Evolutionary conservation across 1,139 yeast genomes (phyloP), one percentile per base, ranked within the genome.

Genomic region (Scheffersomyces segobiensis): DNA sequence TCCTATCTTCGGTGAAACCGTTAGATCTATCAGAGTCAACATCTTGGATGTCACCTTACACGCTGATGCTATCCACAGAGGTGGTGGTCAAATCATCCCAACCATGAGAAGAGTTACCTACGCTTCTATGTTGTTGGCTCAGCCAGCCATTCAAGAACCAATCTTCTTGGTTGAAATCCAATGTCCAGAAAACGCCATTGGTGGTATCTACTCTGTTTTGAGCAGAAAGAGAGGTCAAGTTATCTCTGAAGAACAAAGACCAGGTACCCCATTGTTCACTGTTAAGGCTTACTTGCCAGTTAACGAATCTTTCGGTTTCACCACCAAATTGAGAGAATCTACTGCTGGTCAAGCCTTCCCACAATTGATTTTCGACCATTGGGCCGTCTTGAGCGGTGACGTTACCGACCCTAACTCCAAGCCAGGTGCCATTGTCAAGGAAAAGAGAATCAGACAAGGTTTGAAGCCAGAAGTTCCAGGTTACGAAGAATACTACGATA

Each of bases 321-420:
- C 97, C 75, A 95, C 96, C 85, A 97, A 93, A 78, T 91, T 95
- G 80, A 93, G 99, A 89, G 98, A 93, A 86, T 97, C 98, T 77
- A 95, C 99, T 76, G 98, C 98, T 91, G 99, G 99, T 84, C 99
- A 95, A 88, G 99, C 99, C 81, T 95, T 95, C 98, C 99, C 99
- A 85, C 98, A 93, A 87, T 88, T 95, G 96, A 95, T 95, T 82
- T 95, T 95, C 84, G 98, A 93, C 82, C 99, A 95, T 83, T 95
- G 98, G 98, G 86, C 92, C 69, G 81, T 90, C 74, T 85, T 95
- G 86, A 76, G 79, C 71, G 97, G 98, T 83, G 96, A 92, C 82
- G 97, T 96, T 78, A 83, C 91, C 72, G 98, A 95, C 84, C 88
- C 93, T 77, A 72, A 88, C 76, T 75, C 97, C 76, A 95, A 93